Conservation (phyloP, 2,329 filamentous ascomycete species). For the Colletotrichum sp. region DNA sequence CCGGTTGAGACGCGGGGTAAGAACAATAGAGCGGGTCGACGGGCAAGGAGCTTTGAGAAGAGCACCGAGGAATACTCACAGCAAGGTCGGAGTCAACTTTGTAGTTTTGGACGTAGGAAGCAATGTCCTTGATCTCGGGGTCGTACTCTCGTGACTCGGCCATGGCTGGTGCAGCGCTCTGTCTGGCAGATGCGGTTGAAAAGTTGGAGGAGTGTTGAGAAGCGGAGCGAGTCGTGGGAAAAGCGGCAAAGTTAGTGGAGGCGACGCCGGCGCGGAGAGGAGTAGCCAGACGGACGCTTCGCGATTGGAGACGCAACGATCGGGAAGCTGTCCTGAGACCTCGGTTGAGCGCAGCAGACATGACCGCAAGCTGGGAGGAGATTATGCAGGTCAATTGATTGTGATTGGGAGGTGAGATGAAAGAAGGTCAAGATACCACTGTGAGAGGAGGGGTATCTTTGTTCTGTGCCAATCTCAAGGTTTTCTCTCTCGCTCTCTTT, state of each 20-base stretch:
- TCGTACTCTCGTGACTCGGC: conserved; percentile 73
- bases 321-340: conserved; percentile 60
- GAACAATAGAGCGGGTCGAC: neutral
- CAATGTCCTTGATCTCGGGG: conserved; percentile 93
- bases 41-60: neutral
- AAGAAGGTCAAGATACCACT: neutral
- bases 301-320: conserved; percentile 54
- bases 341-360: conserved; percentile 59
- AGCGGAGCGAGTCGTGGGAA: conserved; percentile 33
- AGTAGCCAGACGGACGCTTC: conserved; percentile 39
- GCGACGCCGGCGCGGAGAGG: conserved; percentile 40
- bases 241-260: conserved; percentile 35
- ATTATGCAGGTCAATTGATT: conserved; percentile 14
- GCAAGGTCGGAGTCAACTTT: conserved; percentile 90
- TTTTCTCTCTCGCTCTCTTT: neutral
- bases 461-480: neutral
- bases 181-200: conserved; percentile 53
- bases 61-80: conserved; percentile 59
- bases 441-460: neutral
- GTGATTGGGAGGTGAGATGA: neutral
- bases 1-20: conserved; percentile 23
- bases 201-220: conserved; percentile 46
- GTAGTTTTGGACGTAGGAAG: conserved; percentile 92
- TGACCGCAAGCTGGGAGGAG: conserved; percentile 28
- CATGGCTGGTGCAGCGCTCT: conserved; percentile 55